These are phyloP conservation scores for Amylocystis lapponica DNA, from an alignment of 768 basidiomycete genomes.

Conservation along the genomic window DNA sequence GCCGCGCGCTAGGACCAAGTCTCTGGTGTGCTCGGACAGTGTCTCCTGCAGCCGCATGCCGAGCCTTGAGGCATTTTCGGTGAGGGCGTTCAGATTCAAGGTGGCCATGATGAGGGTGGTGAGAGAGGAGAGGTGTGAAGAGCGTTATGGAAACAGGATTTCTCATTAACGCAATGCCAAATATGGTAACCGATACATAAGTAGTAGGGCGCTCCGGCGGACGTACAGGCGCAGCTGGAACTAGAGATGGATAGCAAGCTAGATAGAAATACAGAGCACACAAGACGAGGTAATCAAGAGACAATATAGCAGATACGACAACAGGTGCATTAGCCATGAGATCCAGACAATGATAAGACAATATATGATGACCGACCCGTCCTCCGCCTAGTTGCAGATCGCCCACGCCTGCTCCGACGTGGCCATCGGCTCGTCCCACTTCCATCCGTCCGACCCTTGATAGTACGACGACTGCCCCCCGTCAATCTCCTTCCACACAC, in stretches of 20 bases:
- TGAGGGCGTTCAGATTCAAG: conserved; percentile 37
- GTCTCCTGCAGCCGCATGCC: conserved; percentile 82
- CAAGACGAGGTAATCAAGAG: conserved; percentile 22
- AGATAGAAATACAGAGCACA: conserved; percentile 27
- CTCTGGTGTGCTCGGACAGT: conserved; percentile 74
- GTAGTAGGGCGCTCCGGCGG: no score
- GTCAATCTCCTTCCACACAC: conserved; percentile 65
- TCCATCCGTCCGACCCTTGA: conserved; percentile 49
- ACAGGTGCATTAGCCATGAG: conserved; percentile 6
- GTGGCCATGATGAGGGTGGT: no score
- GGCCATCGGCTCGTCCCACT: conserved; percentile 68
- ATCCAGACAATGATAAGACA: neutral
- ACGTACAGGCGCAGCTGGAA: no score
- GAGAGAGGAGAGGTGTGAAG: no score
- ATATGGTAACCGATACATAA: no score
- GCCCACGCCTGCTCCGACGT: conserved; percentile 68
- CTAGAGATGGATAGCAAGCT: conserved; percentile 23
- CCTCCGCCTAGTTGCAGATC: conserved; percentile 54
- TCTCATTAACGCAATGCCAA: no score
- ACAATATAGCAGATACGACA: conserved; percentile 25
- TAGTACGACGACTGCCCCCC: conserved; percentile 72
- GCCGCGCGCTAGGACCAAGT: conserved; percentile 54
- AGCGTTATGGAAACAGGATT: no score
- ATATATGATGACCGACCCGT: conserved; percentile 3
- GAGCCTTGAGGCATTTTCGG: conserved; percentile 80